Evolutionary conservation across 345 rosid genomes (phyloP).

Genomic region (Camelina sativa): DNA sequence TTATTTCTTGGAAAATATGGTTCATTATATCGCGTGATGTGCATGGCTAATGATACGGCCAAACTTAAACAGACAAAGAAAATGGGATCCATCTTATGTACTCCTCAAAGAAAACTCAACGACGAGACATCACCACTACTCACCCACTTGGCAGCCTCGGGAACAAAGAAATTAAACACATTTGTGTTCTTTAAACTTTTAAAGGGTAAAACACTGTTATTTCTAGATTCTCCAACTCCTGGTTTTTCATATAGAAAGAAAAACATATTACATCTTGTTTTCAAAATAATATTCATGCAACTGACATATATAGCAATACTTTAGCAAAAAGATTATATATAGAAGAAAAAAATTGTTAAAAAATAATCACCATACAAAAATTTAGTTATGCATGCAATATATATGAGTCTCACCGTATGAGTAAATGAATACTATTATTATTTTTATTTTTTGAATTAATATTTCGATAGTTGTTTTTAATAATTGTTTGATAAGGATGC

Average conservation of each 20-base stretch:
- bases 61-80: constrained; percentile 18
- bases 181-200: not conserved
- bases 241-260: no score
- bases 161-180: not conserved
- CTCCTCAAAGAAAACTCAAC: constrained; percentile 30
- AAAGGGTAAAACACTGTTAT: not conserved
- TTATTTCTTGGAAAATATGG: not conserved
- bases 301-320: no score
- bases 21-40: constrained; percentile 9
- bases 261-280: no score
- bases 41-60: constrained; percentile 39
- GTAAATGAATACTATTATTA: not conserved
- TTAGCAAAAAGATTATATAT: no score
- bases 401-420: not conserved
- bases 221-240: not conserved
- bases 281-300: no score
- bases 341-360: no score
- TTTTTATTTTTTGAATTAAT: not conserved
- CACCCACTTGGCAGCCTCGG: constrained; percentile 20
- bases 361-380: no score
- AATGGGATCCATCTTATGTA: constrained; percentile 39
- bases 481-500: constrained; percentile 39
- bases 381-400: not conserved
- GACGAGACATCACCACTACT: constrained; percentile 26
- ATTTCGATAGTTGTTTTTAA: not conserved